These are phyloP conservation scores for Leccinum fuscescens DNA, from an alignment of 1,284 basidiomycete species.

Conservation along the genomic window DNA sequence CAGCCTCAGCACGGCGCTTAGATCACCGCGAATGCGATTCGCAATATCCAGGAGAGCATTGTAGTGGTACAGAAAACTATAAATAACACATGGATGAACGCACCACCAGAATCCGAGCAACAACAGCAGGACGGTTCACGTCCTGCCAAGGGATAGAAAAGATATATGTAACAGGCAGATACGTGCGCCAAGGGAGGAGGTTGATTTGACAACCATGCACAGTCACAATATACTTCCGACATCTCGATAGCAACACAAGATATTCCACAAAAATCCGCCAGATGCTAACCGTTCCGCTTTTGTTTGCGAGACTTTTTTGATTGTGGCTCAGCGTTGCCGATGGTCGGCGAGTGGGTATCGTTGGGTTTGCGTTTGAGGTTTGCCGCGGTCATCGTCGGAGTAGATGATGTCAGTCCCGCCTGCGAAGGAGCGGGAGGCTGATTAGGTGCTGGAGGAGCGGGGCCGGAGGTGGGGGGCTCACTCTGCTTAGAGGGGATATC, in stretches of 20 bases:
- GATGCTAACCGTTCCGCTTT: slow-evolving; percentile 37
- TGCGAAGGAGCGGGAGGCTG: slow-evolving; percentile 41
- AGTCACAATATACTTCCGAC: slow-evolving; percentile 34
- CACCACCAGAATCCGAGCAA: slow-evolving; percentile 33
- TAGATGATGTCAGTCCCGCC: slow-evolving; percentile 40
- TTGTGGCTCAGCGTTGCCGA: slow-evolving; percentile 44
- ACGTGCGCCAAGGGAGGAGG: slow-evolving; percentile 9
- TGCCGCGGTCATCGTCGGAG: slow-evolving; percentile 52
- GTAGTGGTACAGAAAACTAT: slow-evolving; percentile 38
- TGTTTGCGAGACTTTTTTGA: slow-evolving; percentile 50
- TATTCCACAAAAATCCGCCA: slow-evolving; percentile 29
- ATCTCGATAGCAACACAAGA: slow-evolving; percentile 28
- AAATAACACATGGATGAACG: slow-evolving; percentile 35
- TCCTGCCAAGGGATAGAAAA: slow-evolving; percentile 30
- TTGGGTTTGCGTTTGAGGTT: slow-evolving; percentile 65
- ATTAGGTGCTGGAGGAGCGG: slow-evolving; percentile 41
- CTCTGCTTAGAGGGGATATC: slow-evolving; percentile 53
- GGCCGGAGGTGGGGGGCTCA: slow-evolving; percentile 48
- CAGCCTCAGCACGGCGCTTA: background rate
- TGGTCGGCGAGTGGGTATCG: slow-evolving; percentile 53
- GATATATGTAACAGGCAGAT: slow-evolving; percentile 33
- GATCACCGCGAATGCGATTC: slow-evolving; percentile 12
- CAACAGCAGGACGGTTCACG: slow-evolving; percentile 28
- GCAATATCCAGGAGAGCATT: slow-evolving; percentile 23
- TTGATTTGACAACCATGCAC: slow-evolving; percentile 24